Evolutionary conservation across 139 green algal genomes (phyloP).

Genomic region (Coelastrella sp.): DNA sequence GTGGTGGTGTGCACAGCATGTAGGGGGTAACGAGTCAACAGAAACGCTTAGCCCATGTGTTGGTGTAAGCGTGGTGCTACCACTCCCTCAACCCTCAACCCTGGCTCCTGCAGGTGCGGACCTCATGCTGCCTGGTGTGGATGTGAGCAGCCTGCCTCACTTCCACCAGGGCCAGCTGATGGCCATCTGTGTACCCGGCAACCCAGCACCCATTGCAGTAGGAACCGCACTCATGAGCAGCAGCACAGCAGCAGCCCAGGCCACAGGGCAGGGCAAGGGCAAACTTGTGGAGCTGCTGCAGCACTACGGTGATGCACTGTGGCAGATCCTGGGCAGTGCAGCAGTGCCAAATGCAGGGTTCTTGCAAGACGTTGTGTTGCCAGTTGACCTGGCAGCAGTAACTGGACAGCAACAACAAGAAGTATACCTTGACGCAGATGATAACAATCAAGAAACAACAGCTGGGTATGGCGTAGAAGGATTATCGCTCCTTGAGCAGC

Average conservation of each 20-base stretch:
- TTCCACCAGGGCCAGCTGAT: slow-evolving; percentile 55
- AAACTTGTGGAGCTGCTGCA: slow-evolving; percentile 68
- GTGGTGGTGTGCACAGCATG: no score
- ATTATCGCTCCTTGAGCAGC: background rate
- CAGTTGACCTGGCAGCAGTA: slow-evolving; percentile 23
- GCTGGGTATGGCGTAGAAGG: background rate
- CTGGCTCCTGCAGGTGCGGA: slow-evolving; percentile 59
- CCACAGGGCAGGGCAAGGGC: slow-evolving; percentile 52
- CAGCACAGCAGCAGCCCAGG: slow-evolving; percentile 26
- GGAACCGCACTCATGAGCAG: slow-evolving; percentile 57
- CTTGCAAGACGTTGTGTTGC: slow-evolving; percentile 51
- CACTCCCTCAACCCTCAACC: background rate
- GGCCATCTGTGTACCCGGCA: slow-evolving; percentile 61
- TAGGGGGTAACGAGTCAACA: no score
- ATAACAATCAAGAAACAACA: background rate
- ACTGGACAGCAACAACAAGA: background rate
- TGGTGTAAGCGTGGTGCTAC: no score
- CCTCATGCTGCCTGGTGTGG: slow-evolving; percentile 76
- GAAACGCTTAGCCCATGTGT: no score
- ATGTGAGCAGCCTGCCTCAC: slow-evolving; percentile 30
- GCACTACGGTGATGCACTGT: slow-evolving; percentile 68
- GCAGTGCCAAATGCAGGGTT: slow-evolving; percentile 68
- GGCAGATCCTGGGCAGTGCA: slow-evolving; percentile 35
- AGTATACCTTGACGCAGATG: background rate
- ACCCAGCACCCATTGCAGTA: slow-evolving; percentile 68